Base-by-base conservation (phyloP, 371 early-diverging fungal species). In the Chytridiales sp. region DNA sequence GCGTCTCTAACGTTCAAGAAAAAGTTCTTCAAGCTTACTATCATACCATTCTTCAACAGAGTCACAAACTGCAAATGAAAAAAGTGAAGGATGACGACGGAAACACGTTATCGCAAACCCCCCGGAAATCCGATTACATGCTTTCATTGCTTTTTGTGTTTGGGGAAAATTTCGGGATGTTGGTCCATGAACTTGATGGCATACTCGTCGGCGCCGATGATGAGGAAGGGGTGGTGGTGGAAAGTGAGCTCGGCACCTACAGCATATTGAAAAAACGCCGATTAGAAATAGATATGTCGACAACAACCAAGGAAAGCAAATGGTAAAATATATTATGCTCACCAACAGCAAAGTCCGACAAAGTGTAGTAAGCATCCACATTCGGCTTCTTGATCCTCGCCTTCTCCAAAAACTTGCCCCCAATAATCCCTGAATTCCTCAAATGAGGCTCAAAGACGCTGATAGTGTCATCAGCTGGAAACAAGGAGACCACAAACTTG, bases 391-490 rank as follows among this genome's bases (percentile, higher is more conserved):
- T 69, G 56, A 81, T 72, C 38, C 48, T 41, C 26, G 46, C 43
- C 54, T 74, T 67, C 58, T 81, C 81, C 65, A 81, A 65, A 46
- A 77, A 81, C 66, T 81, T 81, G 39, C 81, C 81, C 17, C 81
- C 79, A 27, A 77, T 56, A 17, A 78, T 66, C 3, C 81, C 81
- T 1, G 70, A 59, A 59, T 78, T 80, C 40, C 78, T 54, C 39
- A 69, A 64, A 22, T 64, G 70, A 6, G 82, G 78, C 56, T 82
- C 80, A 73, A 78, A 79, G 13, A 82, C 74, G 35, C 64, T 49
- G 46, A 82, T 64, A 9, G 78, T 71, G 42, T 78, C 80, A 56
- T 82, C 80, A 4, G 70, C 72, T 24, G 73, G 51, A 57, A 68
- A 65, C 60, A 75, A 60, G 3, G 68, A 62, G 34, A 82, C 68